Conservation (phyloP, 192 early-diverging fungal species). For the Lunasporangiospora selenospora region DNA sequence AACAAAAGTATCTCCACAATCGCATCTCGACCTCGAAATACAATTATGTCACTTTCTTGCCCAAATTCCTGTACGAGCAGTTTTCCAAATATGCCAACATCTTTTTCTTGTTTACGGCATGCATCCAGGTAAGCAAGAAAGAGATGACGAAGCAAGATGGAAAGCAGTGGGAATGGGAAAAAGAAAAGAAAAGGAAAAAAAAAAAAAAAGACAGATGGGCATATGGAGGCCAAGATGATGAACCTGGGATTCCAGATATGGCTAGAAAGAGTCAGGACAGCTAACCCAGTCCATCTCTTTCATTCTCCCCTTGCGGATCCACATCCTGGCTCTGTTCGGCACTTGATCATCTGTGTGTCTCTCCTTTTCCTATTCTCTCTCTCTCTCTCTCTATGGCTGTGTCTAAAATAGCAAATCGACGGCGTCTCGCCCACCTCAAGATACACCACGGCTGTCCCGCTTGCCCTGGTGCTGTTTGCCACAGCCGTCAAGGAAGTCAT, state of each 20-base stretch:
- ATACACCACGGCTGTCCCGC: slow-evolving; percentile 85
- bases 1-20: slow-evolving; percentile 90
- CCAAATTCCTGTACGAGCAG: slow-evolving; percentile 96
- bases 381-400: neutral
- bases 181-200: too few relatives aligned
- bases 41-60: slow-evolving; percentile 89
- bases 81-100: slow-evolving; percentile 99
- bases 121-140: slow-evolving; percentile 86
- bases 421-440: slow-evolving; percentile 93
- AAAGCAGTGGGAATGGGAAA: too few relatives aligned
- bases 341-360: neutral
- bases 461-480: slow-evolving; percentile 84
- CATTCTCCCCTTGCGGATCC: neutral
- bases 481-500: slow-evolving; percentile 95
- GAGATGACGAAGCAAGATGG: too few relatives aligned
- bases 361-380: neutral
- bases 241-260: too few relatives aligned
- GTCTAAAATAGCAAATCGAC: slow-evolving; percentile 82
- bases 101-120: slow-evolving; percentile 98
- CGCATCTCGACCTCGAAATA: slow-evolving; percentile 97
- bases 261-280: slow-evolving; percentile 3
- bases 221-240: too few relatives aligned
- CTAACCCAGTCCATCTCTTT: neutral
- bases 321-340: neutral
- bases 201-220: too few relatives aligned